Conservation (phyloP, 192 early-diverging fungal genomes). For the Linnemannia exigua region DNA sequence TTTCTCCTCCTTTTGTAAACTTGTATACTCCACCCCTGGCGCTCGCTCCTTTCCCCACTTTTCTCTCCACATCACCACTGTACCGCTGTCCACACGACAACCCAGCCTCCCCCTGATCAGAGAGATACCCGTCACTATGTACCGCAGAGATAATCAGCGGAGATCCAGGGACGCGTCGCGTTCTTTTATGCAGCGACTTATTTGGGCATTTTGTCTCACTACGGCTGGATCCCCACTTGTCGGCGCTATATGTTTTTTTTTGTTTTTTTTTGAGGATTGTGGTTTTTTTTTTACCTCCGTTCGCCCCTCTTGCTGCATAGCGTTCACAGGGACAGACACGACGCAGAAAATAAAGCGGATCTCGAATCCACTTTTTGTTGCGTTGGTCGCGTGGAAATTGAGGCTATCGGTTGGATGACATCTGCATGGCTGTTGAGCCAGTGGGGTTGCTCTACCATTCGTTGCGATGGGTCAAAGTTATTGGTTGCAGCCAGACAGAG, state of each 20-base stretch:
- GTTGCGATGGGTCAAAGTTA: background rate
- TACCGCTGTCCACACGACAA: background rate
- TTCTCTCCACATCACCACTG: background rate
- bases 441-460: background rate
- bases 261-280: background rate
- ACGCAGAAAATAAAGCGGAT: background rate
- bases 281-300: no score
- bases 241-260: background rate
- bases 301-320: background rate
- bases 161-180: conserved; percentile 6
- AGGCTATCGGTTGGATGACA: background rate
- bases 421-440: background rate
- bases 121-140: background rate
- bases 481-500: background rate
- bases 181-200: background rate
- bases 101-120: background rate
- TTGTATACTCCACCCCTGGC: background rate
- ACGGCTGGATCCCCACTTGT: background rate
- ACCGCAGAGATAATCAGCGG: background rate
- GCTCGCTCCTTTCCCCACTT: background rate
- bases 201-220: background rate
- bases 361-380: background rate
- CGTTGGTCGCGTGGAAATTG: background rate
- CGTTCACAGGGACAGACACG: background rate
- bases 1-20: no score